Percentiles rank a stretch among this genome's conserved stretches.
phyloP scores from a whole-genome alignment of 768 basidiomycete species.

The Boletus rufocinnamomeus region DNA sequence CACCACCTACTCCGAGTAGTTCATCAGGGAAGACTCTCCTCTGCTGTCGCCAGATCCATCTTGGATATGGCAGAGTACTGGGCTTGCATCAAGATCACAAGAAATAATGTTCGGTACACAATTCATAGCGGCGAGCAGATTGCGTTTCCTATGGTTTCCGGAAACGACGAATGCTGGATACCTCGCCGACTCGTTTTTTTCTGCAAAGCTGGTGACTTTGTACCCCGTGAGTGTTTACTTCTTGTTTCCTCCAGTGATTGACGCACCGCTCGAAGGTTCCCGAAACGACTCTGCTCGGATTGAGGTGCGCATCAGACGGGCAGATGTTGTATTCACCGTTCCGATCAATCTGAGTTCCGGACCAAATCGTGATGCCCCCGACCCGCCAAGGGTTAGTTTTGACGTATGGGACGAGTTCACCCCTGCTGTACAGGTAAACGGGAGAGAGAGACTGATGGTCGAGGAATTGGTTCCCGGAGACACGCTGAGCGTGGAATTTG shows the following conservation, averaged over 20 bases:
- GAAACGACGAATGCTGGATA: not conserved
- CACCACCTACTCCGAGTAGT: not conserved
- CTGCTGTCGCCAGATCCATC: not conserved
- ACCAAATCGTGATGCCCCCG: not conserved
- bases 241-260: not conserved
- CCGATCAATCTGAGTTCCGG: not conserved
- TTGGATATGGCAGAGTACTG: not conserved
- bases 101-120: not conserved
- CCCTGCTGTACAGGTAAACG: not conserved
- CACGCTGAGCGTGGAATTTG: not conserved
- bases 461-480: not conserved
- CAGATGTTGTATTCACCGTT: not conserved
- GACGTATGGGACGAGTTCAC: not conserved
- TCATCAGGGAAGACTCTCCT: not conserved
- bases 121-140: not conserved
- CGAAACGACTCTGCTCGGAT: fast-evolving
- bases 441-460: not conserved
- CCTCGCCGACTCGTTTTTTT: not conserved
- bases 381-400: not conserved
- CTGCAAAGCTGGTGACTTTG: not conserved
- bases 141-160: not conserved
- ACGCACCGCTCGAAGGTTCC: not conserved
- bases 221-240: not conserved
- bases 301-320: not conserved
- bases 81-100: not conserved